These are phyloP conservation scores for Lepraria neglecta DNA, from an alignment of 495 filamentous ascomycete species.

Conservation along the genomic window DNA sequence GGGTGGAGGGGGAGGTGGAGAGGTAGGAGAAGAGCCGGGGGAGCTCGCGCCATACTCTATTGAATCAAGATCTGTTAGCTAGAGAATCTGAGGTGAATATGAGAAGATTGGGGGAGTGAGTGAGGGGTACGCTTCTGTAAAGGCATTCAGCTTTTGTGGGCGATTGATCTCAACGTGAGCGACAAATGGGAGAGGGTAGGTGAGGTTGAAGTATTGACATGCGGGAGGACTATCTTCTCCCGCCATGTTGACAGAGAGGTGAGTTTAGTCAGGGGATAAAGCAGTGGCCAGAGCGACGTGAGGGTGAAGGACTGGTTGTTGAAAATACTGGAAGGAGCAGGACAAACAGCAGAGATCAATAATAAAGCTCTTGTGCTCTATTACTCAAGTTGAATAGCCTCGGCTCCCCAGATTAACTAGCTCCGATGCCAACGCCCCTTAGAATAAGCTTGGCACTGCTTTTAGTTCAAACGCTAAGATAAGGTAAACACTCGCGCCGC, in stretches of 20 bases:
- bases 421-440: not conserved
- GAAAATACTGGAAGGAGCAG: not conserved
- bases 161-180: slow-evolving; percentile 93
- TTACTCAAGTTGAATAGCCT: not conserved
- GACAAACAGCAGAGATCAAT: not conserved
- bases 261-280: not conserved
- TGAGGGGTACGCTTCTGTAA: slow-evolving; percentile 55
- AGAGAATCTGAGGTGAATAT: not conserved
- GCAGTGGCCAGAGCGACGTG: too few species aligned
- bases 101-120: slow-evolving; percentile 10
- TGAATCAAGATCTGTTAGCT: slow-evolving; percentile 9
- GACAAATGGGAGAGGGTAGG: slow-evolving; percentile 63
- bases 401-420: not conserved
- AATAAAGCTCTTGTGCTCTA: not conserved
- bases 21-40: slow-evolving; percentile 64
- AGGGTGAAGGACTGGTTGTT: not conserved
- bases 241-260: not conserved
- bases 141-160: slow-evolving; percentile 84
- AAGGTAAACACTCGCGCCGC: not conserved
- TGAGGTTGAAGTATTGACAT: slow-evolving; percentile 71
- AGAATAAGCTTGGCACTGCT: not conserved
- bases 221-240: slow-evolving; percentile 13
- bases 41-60: slow-evolving; percentile 84
- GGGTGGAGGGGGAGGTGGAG: slow-evolving; percentile 64
- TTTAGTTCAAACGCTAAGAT: not conserved